phyloP scores from a whole-genome alignment of 495 filamentous ascomycete species.

The Podospora pseudoanserina region DNA sequence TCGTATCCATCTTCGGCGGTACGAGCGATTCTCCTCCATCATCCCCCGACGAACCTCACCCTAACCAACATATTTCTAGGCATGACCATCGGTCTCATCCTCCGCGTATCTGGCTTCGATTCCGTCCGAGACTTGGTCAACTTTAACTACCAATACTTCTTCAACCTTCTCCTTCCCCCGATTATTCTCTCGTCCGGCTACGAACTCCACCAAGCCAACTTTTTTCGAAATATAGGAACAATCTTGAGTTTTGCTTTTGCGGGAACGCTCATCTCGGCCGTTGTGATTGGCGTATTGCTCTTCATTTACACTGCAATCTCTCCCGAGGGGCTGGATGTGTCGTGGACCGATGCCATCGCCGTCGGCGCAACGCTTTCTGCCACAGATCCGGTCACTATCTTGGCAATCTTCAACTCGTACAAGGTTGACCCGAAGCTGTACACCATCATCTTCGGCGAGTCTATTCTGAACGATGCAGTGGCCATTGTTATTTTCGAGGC shows the following conservation, averaged over 20 bases:
- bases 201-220: conserved; percentile 95
- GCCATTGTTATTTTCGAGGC: conserved; percentile 99
- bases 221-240: conserved; percentile 96
- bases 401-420: conserved; percentile 98
- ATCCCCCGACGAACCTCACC: not conserved
- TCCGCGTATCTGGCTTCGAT: conserved; percentile 72
- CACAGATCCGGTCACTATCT: conserved; percentile 93
- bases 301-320: conserved; percentile 86
- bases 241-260: conserved; percentile 99
- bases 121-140: conserved; percentile 83
- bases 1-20: conserved; percentile 97
- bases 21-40: conserved; percentile 25
- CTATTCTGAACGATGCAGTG: conserved; percentile 95
- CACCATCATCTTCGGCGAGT: conserved; percentile 96
- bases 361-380: conserved; percentile 94
- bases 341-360: conserved; percentile 90
- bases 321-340: conserved; percentile 76
- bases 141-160: conserved; percentile 99
- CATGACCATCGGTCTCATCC: conserved; percentile 90
- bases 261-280: conserved; percentile 93
- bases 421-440: conserved; percentile 98
- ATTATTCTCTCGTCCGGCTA: conserved; percentile 98
- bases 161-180: conserved; percentile 93
- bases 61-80: conserved; percentile 50
- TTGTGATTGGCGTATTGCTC: conserved; percentile 82